Conservation (phyloP, 768 basidiomycete species). For the Tricholoma furcatifolium region DNA sequence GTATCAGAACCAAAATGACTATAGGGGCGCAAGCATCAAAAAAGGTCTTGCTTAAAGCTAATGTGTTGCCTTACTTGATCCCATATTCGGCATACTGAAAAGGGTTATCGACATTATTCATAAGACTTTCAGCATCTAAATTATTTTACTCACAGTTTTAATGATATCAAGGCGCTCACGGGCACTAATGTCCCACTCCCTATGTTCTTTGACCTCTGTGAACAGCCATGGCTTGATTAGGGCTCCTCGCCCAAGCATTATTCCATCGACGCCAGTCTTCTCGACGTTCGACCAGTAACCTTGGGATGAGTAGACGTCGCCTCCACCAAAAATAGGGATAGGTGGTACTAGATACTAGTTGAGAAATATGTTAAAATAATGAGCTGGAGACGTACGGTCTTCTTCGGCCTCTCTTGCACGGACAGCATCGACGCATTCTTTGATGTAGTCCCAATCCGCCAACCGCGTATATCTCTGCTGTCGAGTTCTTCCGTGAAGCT, state of each 20-base stretch:
- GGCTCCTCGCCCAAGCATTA: slow-evolving; percentile 95
- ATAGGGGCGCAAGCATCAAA: neutral
- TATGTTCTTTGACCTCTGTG: slow-evolving; percentile 88
- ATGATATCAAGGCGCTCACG: slow-evolving; percentile 80
- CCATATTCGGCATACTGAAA: slow-evolving; percentile 83
- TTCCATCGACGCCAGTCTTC: slow-evolving; percentile 83
- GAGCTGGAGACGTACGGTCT: slow-evolving; percentile 49
- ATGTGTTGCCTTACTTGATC: slow-evolving; percentile 50
- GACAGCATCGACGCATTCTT: slow-evolving; percentile 79
- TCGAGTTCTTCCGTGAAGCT: slow-evolving; percentile 95
- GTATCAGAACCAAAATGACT: slow-evolving; percentile 89
- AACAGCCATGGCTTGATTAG: slow-evolving; percentile 97
- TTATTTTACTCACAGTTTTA: slow-evolving; percentile 51
- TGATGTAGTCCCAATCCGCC: slow-evolving; percentile 96
- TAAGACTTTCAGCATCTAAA: neutral
- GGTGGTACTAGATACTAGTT: slow-evolving; percentile 53
- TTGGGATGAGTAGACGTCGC: slow-evolving; percentile 89
- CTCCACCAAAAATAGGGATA: slow-evolving; percentile 96
- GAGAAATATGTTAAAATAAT: neutral
- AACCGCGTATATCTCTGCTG: slow-evolving; percentile 92
- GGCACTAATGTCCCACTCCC: slow-evolving; percentile 93
- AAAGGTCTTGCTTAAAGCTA: neutral
- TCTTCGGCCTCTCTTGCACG: slow-evolving; percentile 69
- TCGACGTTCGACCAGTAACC: slow-evolving; percentile 80
- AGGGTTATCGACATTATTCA: neutral